Conservation (phyloP, 164 flowering plant species). For the Chimonanthus praecox region DNA sequence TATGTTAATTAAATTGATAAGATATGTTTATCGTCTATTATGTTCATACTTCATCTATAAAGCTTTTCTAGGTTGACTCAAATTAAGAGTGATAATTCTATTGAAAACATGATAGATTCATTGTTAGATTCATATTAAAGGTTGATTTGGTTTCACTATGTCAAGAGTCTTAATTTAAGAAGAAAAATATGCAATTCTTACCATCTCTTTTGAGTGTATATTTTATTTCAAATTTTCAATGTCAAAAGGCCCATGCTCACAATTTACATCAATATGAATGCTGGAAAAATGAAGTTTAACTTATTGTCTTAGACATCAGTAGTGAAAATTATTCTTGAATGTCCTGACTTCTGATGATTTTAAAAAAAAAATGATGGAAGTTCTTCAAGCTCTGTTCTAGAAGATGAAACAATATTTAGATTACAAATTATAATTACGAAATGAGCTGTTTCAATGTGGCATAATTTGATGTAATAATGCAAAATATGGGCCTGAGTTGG, state of each 20-base stretch:
- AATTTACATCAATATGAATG: not conserved
- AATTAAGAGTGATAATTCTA: too few relatives aligned
- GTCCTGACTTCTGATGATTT: not conserved
- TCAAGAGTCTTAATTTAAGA: not conserved
- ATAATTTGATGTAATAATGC: too few relatives aligned
- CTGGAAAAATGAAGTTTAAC: not conserved
- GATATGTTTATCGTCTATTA: too few relatives aligned
- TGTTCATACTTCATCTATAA: too few relatives aligned
- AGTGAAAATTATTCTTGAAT: not conserved
- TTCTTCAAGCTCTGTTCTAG: conserved; percentile 47
- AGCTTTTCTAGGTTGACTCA: too few relatives aligned
- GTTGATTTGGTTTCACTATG: not conserved
- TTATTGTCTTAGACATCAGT: not conserved
- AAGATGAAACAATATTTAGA: conserved; percentile 25
- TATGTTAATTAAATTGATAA: too few relatives aligned
- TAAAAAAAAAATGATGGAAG: not conserved
- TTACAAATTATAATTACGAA: conserved; percentile 62
- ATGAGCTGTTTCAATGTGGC: conserved; percentile 64
- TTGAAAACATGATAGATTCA: too few relatives aligned
- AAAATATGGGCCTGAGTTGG: too few relatives aligned
- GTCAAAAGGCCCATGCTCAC: not conserved
- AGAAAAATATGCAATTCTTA: not conserved
- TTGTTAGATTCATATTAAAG: too few relatives aligned
- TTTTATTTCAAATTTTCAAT: not conserved
- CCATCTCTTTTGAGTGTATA: not conserved